phyloP scores from a whole-genome alignment of 495 filamentous ascomycete genomes.

The Tuber microsphaerosporum region DNA sequence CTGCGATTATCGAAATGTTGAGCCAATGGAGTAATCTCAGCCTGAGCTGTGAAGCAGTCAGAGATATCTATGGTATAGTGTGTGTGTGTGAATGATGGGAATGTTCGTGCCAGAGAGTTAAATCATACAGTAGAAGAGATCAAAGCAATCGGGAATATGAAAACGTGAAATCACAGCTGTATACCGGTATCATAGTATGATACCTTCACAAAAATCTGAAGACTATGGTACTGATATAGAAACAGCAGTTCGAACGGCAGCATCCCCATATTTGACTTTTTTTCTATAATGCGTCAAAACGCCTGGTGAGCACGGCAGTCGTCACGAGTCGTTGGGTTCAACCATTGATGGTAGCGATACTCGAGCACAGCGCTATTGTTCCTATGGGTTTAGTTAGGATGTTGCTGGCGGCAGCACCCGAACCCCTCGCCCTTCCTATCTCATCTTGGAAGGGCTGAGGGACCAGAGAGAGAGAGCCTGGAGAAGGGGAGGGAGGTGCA shows the following conservation, averaged over 20 bases:
- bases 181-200: no score
- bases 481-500: not conserved
- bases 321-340: not conserved
- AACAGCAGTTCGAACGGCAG: not conserved
- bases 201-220: not conserved
- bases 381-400: conserved; percentile 1
- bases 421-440: conserved; percentile 4
- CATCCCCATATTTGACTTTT: not conserved
- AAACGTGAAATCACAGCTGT: not conserved
- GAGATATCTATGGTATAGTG: not conserved
- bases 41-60: not conserved
- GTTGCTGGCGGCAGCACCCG: not conserved
- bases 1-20: not conserved
- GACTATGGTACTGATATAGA: not conserved
- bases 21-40: not conserved
- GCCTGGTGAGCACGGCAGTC: not conserved
- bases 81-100: not conserved
- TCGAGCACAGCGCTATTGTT: not conserved
- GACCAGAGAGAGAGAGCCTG: not conserved
- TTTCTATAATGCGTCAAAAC: not conserved
- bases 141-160: not conserved
- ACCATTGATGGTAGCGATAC: not conserved
- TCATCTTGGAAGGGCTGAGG: conserved; percentile 3
- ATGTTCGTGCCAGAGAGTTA: no score
- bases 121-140: not conserved